These are phyloP conservation scores for Steccherinum ochraceum DNA, from an alignment of 768 basidiomycete species.

Conservation along the genomic window DNA sequence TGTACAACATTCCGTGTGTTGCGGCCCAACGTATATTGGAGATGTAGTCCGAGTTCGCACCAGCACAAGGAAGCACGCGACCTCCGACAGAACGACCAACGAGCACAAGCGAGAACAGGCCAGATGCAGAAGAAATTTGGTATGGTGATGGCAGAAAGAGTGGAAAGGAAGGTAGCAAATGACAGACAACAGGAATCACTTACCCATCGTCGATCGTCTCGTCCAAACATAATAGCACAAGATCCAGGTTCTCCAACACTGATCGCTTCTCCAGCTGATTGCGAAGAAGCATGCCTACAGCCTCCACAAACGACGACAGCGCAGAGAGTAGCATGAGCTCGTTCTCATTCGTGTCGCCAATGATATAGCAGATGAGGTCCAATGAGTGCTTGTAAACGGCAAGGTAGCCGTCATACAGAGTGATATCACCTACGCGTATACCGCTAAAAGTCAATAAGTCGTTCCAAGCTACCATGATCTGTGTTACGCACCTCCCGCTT, in stretches of 20 bases:
- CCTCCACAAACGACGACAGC: slow-evolving; percentile 79
- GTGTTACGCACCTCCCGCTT: slow-evolving; percentile 67
- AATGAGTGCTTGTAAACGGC: slow-evolving; percentile 91
- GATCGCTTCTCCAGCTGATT: slow-evolving; percentile 94
- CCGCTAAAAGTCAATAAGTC: not conserved
- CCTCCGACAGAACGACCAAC: no score
- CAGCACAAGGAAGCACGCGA: not conserved
- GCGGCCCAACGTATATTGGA: no score
- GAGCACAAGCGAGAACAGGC: not conserved
- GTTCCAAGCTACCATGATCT: not conserved
- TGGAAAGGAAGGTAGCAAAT: no score
- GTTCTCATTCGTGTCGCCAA: slow-evolving; percentile 84
- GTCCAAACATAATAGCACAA: slow-evolving; percentile 88
- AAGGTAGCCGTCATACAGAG: slow-evolving; percentile 85
- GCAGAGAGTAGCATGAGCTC: slow-evolving; percentile 93
- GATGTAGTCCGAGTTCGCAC: no score
- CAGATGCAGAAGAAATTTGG: not conserved
- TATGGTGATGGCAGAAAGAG: no score
- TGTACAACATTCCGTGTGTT: not conserved
- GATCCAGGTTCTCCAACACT: slow-evolving; percentile 89
- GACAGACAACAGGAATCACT: slow-evolving; percentile 23
- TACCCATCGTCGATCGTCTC: slow-evolving; percentile 99
- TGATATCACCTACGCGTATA: slow-evolving; percentile 86
- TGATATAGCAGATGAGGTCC: slow-evolving; percentile 92
- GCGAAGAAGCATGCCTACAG: slow-evolving; percentile 76